A percentile compares a stretch with the other conserved stretches of the same genome.
phyloP scores from a whole-genome alignment of 305 asterid genomes.

The Fraxinus nigra region DNA sequence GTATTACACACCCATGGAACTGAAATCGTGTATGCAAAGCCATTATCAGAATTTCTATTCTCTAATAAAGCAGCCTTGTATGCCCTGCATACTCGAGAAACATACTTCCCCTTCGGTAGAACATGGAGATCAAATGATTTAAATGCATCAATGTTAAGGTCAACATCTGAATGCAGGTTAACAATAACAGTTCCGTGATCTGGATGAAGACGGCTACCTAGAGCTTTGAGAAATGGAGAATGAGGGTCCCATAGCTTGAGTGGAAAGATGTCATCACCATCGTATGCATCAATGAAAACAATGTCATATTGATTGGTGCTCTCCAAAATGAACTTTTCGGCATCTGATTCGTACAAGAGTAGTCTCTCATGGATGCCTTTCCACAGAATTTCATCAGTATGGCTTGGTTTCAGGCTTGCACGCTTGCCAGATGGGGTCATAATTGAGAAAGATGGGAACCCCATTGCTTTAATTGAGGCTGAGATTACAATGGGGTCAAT shows the following conservation, averaged over 20 bases:
- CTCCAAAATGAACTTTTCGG: slow-evolving; percentile 64
- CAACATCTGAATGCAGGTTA: slow-evolving; percentile 72
- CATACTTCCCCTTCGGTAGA: slow-evolving; percentile 52
- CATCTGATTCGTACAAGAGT: slow-evolving; percentile 55
- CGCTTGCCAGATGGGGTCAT: slow-evolving; percentile 50
- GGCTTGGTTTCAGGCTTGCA: slow-evolving; percentile 35
- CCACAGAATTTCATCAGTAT: slow-evolving; percentile 57
- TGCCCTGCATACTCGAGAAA: slow-evolving; percentile 44
- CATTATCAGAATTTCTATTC: slow-evolving; percentile 25
- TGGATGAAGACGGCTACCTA: slow-evolving; percentile 60
- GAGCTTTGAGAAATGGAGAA: slow-evolving; percentile 57
- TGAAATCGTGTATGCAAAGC: slow-evolving; percentile 56
- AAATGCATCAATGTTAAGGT: slow-evolving; percentile 25
- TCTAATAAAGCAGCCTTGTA: slow-evolving; percentile 52
- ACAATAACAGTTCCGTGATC: slow-evolving; percentile 78
- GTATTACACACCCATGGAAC: slow-evolving; percentile 86
- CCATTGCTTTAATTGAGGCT: slow-evolving; percentile 82
- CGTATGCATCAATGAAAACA: slow-evolving; percentile 78
- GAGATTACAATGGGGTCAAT: slow-evolving; percentile 75
- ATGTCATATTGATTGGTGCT: slow-evolving; percentile 56
- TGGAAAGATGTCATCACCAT: slow-evolving; percentile 79
- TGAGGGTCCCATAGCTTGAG: slow-evolving; percentile 59
- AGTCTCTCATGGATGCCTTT: slow-evolving; percentile 77
- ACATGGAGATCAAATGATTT: slow-evolving; percentile 14
- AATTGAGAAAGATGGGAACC: slow-evolving; percentile 70